These are phyloP conservation scores for Oryza rufipogon DNA, from an alignment of 176 grass and related monocot genomes.

Conservation along the genomic window DNA sequence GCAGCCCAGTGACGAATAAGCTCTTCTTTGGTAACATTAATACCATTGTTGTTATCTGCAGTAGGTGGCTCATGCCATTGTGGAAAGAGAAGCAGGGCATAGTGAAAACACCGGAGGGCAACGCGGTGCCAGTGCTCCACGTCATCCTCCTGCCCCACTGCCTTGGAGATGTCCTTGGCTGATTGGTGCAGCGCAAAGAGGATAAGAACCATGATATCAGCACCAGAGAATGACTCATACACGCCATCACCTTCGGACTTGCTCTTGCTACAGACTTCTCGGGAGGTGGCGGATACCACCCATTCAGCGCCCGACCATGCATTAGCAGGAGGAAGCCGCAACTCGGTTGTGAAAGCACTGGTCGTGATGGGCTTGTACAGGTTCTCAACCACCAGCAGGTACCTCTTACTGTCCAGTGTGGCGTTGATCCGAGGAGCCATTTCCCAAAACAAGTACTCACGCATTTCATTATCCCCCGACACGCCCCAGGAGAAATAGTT, in stretches of 20 bases:
- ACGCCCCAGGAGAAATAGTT: not conserved
- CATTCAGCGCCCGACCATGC: accelerated
- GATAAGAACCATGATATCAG: not conserved
- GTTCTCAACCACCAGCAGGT: conserved; percentile 16
- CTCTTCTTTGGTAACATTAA: not conserved
- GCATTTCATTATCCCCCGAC: too few relatives aligned
- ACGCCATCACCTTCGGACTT: accelerated
- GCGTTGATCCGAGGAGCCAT: accelerated
- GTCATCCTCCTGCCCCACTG: accelerated
- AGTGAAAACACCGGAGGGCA: conserved; percentile 5
- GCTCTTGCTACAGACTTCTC: not conserved
- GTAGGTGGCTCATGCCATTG: not conserved
- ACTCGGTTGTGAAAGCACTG: accelerated
- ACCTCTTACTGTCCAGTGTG: accelerated
- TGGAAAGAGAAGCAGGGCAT: not conserved
- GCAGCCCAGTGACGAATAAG: conserved; percentile 13
- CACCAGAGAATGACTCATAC: accelerated
- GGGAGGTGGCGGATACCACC: not conserved
- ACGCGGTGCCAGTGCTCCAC: not conserved
- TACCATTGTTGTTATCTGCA: not conserved
- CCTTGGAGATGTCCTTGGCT: not conserved
- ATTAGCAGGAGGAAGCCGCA: not conserved
- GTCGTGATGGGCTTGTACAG: not conserved
- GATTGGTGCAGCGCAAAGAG: not conserved
- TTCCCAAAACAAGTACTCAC: too few relatives aligned